These are phyloP conservation scores for Cynanchum wilfordii DNA, from an alignment of 257 asterid species.

Conservation along the genomic window DNA sequence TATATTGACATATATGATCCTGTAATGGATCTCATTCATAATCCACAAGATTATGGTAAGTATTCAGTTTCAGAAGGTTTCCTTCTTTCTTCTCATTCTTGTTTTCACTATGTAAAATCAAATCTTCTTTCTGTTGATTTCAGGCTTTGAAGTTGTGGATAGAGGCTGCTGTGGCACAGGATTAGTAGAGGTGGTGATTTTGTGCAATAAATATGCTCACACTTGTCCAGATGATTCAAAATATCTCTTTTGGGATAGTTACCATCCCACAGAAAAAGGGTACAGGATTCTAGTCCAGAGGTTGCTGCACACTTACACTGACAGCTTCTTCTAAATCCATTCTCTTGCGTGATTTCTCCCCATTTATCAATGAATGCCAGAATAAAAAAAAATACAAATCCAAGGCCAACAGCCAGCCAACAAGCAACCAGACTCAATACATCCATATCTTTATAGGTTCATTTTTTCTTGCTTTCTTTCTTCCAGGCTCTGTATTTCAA, in stretches of 20 bases:
- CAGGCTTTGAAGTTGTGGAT: constrained; percentile 39
- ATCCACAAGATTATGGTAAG: constrained; percentile 32
- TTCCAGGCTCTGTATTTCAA: background rate
- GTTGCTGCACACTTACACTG: background rate
- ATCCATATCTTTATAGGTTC: background rate
- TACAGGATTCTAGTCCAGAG: constrained; percentile 20
- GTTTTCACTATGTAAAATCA: no score
- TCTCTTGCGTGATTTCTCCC: background rate
- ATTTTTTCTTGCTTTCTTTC: background rate
- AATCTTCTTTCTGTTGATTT: background rate
- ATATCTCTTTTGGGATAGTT: constrained; percentile 40
- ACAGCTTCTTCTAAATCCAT: background rate
- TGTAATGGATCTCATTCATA: constrained; percentile 25
- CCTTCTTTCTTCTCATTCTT: background rate
- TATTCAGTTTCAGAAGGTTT: background rate
- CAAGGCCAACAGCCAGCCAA: background rate
- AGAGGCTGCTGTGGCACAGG: constrained; percentile 44
- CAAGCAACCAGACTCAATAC: background rate
- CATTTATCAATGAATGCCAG: background rate
- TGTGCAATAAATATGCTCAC: constrained; percentile 24
- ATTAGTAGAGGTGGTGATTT: constrained; percentile 17
- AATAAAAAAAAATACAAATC: background rate
- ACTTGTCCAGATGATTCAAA: constrained; percentile 29
- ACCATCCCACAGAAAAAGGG: constrained; percentile 37
- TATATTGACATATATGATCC: constrained; percentile 27